phyloP scores from a whole-genome alignment of 31 red algal genomes.

The Endocladia muricata region DNA sequence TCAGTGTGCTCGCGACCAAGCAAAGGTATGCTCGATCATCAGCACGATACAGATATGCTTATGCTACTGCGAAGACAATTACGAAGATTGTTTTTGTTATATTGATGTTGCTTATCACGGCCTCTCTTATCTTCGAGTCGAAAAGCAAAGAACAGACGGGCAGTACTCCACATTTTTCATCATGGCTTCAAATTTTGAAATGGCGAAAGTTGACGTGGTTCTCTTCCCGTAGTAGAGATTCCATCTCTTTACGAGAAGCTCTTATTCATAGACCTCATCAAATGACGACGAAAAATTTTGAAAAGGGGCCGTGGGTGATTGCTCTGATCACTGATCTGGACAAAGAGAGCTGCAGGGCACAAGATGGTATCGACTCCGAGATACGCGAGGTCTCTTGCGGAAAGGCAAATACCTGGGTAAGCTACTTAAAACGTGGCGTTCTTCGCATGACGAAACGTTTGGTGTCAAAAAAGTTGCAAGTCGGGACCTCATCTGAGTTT shows the following conservation, averaged over 20 bases:
- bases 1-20: neutral
- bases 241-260: neutral
- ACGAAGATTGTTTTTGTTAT: neutral
- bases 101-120: neutral
- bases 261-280: conserved; percentile 12
- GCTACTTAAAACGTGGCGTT: conserved; percentile 66
- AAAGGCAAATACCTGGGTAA: conserved; percentile 55
- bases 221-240: neutral
- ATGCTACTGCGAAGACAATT: conserved; percentile 3
- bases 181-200: neutral
- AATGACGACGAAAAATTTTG: neutral
- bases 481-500: neutral
- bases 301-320: conserved; percentile 53
- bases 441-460: conserved; percentile 3
- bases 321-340: conserved; percentile 69
- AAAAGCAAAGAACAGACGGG: neutral
- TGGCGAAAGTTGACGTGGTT: neutral
- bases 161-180: neutral
- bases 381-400: neutral
- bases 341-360: conserved; percentile 30
- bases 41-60: neutral
- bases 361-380: neutral
- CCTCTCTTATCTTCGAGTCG: neutral
- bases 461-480: neutral
- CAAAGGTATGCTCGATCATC: neutral